Conservation (phyloP, 495 filamentous ascomycete species). For the Tuber aestivum region DNA sequence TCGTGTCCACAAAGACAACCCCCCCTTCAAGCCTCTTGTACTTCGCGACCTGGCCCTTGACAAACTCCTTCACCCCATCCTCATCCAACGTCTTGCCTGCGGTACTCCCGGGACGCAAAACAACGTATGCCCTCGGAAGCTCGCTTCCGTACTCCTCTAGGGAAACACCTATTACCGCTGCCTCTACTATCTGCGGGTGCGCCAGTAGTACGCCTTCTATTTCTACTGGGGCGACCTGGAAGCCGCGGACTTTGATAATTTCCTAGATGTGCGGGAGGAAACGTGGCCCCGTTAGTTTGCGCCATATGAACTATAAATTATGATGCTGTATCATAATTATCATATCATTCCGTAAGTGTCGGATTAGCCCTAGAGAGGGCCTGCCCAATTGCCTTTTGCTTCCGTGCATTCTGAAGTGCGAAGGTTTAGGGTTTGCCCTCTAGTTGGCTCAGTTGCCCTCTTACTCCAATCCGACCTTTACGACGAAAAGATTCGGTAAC, state of each 20-base stretch:
- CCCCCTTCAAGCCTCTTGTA: conserved; percentile 62
- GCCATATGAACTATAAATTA: background rate
- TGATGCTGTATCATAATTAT: too few species aligned
- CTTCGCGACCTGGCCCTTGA: conserved; percentile 46
- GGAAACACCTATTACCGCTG: conserved; percentile 51
- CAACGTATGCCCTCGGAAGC: conserved; percentile 54
- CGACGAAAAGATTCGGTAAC: background rate
- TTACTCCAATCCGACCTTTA: background rate
- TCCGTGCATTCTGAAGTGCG: too few species aligned
- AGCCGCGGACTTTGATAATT: conserved; percentile 48
- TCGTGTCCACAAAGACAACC: conserved; percentile 55
- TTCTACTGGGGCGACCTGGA: conserved; percentile 52
- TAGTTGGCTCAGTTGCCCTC: background rate
- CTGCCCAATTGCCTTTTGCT: background rate
- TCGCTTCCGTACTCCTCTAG: conserved; percentile 49
- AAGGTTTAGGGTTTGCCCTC: background rate
- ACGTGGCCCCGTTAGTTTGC: background rate
- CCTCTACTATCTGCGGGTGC: conserved; percentile 55
- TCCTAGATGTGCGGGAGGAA: conserved; percentile 43
- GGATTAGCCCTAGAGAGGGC: background rate
- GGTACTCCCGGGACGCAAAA: conserved; percentile 19
- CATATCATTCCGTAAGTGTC: background rate
- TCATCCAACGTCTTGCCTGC: conserved; percentile 40
- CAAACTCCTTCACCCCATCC: conserved; percentile 48
- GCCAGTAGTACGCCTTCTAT: conserved; percentile 56